These are phyloP conservation scores for Gracilariopsis chorda DNA, from an alignment of 23 red algal species.

Conservation along the genomic window DNA sequence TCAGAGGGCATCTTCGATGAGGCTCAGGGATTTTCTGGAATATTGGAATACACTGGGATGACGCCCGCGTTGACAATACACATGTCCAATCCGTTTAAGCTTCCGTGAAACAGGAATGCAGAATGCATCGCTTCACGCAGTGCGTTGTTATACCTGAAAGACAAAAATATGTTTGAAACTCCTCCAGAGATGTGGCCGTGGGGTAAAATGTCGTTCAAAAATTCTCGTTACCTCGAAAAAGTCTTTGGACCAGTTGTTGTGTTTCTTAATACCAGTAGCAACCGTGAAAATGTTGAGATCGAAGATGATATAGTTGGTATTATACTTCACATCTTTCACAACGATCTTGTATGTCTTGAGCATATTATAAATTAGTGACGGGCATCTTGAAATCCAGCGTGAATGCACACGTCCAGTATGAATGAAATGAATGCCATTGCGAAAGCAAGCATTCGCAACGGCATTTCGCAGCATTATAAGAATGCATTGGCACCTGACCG, in stretches of 20 bases:
- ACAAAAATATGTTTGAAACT: slow-evolving; percentile 76
- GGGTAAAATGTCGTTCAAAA: slow-evolving; percentile 39
- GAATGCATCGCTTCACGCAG: slow-evolving; percentile 77
- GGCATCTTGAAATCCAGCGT: too few species aligned
- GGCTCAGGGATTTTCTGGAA: slow-evolving; percentile 26
- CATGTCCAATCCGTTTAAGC: slow-evolving; percentile 64
- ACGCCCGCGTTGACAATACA: slow-evolving; percentile 76
- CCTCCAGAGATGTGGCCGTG: slow-evolving; percentile 63
- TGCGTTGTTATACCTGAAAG: slow-evolving; percentile 66
- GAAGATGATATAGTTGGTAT: slow-evolving; percentile 75
- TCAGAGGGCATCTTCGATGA: slow-evolving; percentile 76
- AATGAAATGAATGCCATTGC: slow-evolving; percentile 75
- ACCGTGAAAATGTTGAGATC: slow-evolving; percentile 76
- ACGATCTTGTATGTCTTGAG: slow-evolving; percentile 55
- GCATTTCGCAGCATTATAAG: slow-evolving; percentile 19
- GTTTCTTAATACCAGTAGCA: slow-evolving; percentile 79
- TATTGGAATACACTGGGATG: slow-evolving; percentile 70
- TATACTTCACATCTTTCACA: slow-evolving; percentile 44
- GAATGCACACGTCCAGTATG: slow-evolving; percentile 51
- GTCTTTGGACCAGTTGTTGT: slow-evolving; percentile 66
- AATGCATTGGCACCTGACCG: slow-evolving; percentile 46
- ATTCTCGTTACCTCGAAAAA: slow-evolving; percentile 54
- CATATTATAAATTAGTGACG: slow-evolving; percentile 68
- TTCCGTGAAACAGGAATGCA: slow-evolving; percentile 63
- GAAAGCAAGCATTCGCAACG: slow-evolving; percentile 55